Conservation (phyloP, 2,329 filamentous ascomycete species). For the Atkinsonella hypoxylon region DNA sequence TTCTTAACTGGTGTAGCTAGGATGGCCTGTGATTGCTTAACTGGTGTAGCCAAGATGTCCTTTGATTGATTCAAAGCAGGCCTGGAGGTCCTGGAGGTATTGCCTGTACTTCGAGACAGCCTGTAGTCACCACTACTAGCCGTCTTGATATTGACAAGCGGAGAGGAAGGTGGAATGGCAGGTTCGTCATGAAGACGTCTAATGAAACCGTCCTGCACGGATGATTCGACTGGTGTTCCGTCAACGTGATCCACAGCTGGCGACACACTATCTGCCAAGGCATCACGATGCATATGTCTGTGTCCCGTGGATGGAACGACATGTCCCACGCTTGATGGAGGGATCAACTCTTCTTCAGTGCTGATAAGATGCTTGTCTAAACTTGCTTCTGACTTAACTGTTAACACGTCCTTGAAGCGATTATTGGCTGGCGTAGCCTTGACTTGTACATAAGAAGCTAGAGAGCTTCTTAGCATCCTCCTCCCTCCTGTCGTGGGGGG, state of each 20-base stretch:
- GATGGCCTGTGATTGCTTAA: conserved; percentile 18
- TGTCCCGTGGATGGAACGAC: conserved; percentile 31
- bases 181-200: conserved; percentile 16
- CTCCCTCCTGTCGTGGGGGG: conserved; percentile 31
- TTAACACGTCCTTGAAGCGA: conserved; percentile 40
- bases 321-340: conserved; percentile 25
- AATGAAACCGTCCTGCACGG: conserved; percentile 16
- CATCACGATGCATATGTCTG: conserved; percentile 18
- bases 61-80: conserved; percentile 9
- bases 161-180: conserved; percentile 25
- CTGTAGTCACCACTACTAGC: conserved; percentile 8
- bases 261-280: conserved; percentile 18
- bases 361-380: conserved; percentile 12
- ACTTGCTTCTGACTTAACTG: conserved; percentile 16
- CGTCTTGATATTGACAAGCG: conserved; percentile 17
- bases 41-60: conserved; percentile 27
- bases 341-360: conserved; percentile 21
- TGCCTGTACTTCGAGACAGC: conserved; percentile 7
- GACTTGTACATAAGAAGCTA: conserved; percentile 32
- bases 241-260: conserved; percentile 18
- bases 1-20: conserved; percentile 29
- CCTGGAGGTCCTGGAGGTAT: conserved; percentile 10
- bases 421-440: conserved; percentile 46
- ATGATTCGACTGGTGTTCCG: conserved; percentile 19
- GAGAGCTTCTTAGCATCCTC: conserved; percentile 32